These are phyloP conservation scores for Thymus quinquecostatus DNA, from an alignment of 257 asterid species.

Conservation along the genomic window DNA sequence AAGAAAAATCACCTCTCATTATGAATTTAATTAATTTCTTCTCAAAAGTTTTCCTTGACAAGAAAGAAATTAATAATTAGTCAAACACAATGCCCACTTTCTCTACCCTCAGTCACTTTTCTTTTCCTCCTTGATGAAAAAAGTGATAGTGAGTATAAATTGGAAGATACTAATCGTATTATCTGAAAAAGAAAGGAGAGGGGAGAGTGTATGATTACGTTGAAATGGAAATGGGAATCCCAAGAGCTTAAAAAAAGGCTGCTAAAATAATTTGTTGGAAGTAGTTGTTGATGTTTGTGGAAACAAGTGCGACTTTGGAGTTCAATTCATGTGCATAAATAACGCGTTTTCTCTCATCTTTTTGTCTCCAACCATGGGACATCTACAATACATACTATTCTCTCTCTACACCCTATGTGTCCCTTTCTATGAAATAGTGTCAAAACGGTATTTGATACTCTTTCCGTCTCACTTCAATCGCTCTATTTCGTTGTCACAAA, in stretches of 20 bases:
- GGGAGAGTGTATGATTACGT: too few relatives aligned
- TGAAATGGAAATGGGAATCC: slow-evolving; percentile 20
- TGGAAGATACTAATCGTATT: too few relatives aligned
- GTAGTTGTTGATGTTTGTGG: slow-evolving; percentile 26
- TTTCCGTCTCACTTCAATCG: too few relatives aligned
- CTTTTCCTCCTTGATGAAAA: background rate
- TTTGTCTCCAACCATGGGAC: slow-evolving; percentile 24
- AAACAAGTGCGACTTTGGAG: slow-evolving; percentile 9
- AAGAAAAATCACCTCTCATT: too few relatives aligned
- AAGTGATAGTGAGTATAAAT: background rate
- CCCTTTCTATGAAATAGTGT: too few relatives aligned
- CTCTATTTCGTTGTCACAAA: too few relatives aligned
- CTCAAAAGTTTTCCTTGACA: background rate
- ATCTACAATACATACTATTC: too few relatives aligned
- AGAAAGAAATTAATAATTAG: background rate
- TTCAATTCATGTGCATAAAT: slow-evolving; percentile 6
- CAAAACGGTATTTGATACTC: too few relatives aligned
- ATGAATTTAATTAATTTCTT: background rate
- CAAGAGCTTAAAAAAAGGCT: slow-evolving; percentile 3
- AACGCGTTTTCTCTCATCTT: slow-evolving; percentile 9
- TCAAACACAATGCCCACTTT: slow-evolving; percentile 13
- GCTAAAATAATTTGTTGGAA: slow-evolving; percentile 9
- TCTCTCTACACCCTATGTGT: too few relatives aligned
- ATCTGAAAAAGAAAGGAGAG: too few relatives aligned
- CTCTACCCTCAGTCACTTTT: slow-evolving; percentile 5